Conservation (phyloP, 495 filamentous ascomycete genomes). For the Lasiosphaeris hirsuta region DNA sequence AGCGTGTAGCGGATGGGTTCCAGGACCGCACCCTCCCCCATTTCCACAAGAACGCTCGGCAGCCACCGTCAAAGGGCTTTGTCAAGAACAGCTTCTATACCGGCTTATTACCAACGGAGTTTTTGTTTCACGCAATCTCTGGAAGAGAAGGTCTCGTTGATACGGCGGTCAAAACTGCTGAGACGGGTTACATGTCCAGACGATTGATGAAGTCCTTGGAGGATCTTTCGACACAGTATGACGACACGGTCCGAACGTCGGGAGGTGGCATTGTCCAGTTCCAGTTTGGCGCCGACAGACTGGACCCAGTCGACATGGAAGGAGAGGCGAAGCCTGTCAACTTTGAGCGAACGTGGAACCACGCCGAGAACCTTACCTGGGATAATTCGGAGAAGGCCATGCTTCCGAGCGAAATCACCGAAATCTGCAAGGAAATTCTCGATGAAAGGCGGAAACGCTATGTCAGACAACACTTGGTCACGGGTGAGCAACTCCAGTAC, state of each 20-base stretch:
- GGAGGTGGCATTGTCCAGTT: slow-evolving; percentile 86
- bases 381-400: slow-evolving; percentile 69
- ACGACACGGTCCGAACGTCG: slow-evolving; percentile 90
- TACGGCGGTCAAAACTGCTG: slow-evolving; percentile 98
- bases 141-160: slow-evolving; percentile 98
- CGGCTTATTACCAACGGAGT: slow-evolving; percentile 84
- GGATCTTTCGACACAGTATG: slow-evolving; percentile 87
- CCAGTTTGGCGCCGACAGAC: slow-evolving; percentile 90
- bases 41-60: slow-evolving; percentile 87
- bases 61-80: slow-evolving; percentile 93
- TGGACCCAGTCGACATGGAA: slow-evolving; percentile 98
- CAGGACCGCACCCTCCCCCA: slow-evolving; percentile 92
- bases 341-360: slow-evolving; percentile 87
- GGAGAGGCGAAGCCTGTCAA: slow-evolving; percentile 88
- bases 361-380: slow-evolving; percentile 76
- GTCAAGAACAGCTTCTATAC: slow-evolving; percentile 96
- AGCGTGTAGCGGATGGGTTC: slow-evolving; percentile 93
- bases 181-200: slow-evolving; percentile 98
- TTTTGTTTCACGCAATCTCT: slow-evolving; percentile 97
- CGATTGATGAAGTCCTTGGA: slow-evolving; percentile 97
- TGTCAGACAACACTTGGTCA: slow-evolving; percentile 52
- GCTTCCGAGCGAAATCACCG: slow-evolving; percentile 68
- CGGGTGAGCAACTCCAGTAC: slow-evolving; percentile 54
- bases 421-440: slow-evolving; percentile 61
- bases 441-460: slow-evolving; percentile 62